Evolutionary conservation across 2,329 filamentous ascomycete species (phyloP).

Genomic region (Pyrenophora tritici-repentis): DNA sequence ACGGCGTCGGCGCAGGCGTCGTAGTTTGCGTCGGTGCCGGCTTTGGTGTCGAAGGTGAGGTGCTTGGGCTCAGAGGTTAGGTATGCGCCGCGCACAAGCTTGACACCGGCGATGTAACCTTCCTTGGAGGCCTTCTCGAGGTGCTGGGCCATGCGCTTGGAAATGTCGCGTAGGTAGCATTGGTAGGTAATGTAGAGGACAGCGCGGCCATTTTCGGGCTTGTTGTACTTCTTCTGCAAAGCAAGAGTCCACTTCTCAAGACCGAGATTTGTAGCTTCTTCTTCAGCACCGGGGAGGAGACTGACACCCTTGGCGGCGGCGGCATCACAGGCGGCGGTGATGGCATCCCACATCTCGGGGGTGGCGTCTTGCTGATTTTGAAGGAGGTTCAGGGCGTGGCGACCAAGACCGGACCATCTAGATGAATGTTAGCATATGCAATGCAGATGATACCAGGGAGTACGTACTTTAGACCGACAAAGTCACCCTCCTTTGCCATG

Average conservation of each 20-base stretch:
- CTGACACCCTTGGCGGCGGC: conserved; percentile 71
- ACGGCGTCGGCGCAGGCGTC: conserved; percentile 71
- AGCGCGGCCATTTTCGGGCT: conserved; percentile 56
- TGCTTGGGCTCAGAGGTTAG: conserved; percentile 56
- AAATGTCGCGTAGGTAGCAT: conserved; percentile 59
- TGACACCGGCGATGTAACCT: conserved; percentile 60
- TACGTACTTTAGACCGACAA: conserved; percentile 59
- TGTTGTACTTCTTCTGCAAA: conserved; percentile 80
- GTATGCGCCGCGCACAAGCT: conserved; percentile 64
- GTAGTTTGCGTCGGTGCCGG: conserved; percentile 66
- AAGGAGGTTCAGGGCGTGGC: conserved; percentile 70
- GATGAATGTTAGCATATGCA: conserved; percentile 18
- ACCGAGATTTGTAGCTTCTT: conserved; percentile 75
- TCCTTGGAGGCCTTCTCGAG: conserved; percentile 53
- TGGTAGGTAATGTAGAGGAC: conserved; percentile 73
- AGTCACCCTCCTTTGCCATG: conserved; percentile 57
- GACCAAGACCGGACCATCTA: conserved; percentile 81
- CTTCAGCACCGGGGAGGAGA: conserved; percentile 85
- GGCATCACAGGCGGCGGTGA: conserved; percentile 74
- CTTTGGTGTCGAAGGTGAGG: conserved; percentile 60
- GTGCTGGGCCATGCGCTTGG: conserved; percentile 51
- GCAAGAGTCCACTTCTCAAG: conserved; percentile 80
- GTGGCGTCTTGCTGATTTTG: conserved; percentile 66
- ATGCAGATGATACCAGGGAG: neutral
- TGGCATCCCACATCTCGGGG: conserved; percentile 67